Base-by-base conservation (phyloP, 2,329 filamentous ascomycete genomes). In the Anisogramma anomala region DNA sequence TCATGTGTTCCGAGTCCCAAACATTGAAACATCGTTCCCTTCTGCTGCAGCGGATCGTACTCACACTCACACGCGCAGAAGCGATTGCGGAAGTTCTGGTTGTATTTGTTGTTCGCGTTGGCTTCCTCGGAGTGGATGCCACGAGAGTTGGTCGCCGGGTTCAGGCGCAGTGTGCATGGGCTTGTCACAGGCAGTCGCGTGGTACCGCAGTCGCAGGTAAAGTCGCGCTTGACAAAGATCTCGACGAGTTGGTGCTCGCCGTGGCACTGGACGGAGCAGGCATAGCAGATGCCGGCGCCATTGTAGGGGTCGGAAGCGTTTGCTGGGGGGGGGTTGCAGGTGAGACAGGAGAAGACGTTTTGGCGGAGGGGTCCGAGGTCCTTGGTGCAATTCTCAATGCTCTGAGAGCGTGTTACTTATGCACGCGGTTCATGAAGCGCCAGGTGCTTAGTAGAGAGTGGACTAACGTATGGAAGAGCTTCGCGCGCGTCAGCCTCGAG, bases 11-110 rank as follows among this genome's bases (percentile, higher is more conserved):
- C 87, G 1, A 96, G 66, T 0, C 89, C 89, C 2, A 96, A 61
- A 56, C 91, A 98, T 60, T 98, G 91, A 52, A 93, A 98, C 91
- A 98, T 98, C 28, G 88, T 96, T 0, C 89, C 89, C 52, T 89
- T 93, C 58, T 98, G 87, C 56, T 84, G 71, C 35, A 89, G 75
- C 0, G 89, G 78, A 57, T 95, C 83, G 57, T 98, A 98, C 45
- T 88, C 77, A 54, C 88, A 82, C 22, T 75, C 75, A 55, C 91
- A 98, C 2, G 82, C 84, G 58, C 91, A 98, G 63, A 98, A 98
- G 33, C 72, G 75, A 54, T 96, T 96, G 51, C 77, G 73, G 54
- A 94, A 98, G 65, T 98, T 98, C 47, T 95, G 84, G 55, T 95
- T 94, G 66, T 98, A 98, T 52, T 74, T 80, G 65, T 98, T 96